Conservation (phyloP, 2,329 filamentous ascomycete species). For the Raffaelea deltoideospora region DNA sequence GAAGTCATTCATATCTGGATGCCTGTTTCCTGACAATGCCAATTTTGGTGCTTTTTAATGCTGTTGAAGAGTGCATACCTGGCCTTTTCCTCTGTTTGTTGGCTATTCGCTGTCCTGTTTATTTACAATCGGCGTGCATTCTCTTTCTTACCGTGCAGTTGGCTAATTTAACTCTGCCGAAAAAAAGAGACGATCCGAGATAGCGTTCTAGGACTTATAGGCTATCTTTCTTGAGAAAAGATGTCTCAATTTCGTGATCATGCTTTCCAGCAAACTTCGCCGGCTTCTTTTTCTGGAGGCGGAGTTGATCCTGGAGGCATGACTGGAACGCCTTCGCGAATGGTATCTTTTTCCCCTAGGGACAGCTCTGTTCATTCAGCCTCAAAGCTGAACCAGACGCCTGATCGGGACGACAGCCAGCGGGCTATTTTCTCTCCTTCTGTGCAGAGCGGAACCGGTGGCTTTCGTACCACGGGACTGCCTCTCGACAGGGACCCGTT, state of each 20-base stretch:
- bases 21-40: no score
- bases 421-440: slow-evolving; percentile 13
- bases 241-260: slow-evolving; percentile 28
- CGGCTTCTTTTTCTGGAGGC: slow-evolving; percentile 26
- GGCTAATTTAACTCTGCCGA: no score
- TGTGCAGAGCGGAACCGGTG: slow-evolving; percentile 8
- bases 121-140: no score
- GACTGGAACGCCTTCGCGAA: slow-evolving; percentile 43
- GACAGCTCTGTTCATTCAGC: slow-evolving; percentile 30
- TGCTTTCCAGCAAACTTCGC: slow-evolving; percentile 29
- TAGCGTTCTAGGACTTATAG: no score
- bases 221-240: not conserved
- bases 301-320: slow-evolving; percentile 1
- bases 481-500: slow-evolving; percentile 38
- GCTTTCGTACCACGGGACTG: slow-evolving; percentile 12
- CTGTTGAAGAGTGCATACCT: no score
- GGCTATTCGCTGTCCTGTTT: no score
- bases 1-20: no score
- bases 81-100: not conserved
- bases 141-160: no score
- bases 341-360: slow-evolving; percentile 50
- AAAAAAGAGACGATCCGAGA: not conserved
- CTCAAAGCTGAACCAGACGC: slow-evolving; percentile 19
- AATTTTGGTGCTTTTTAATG: no score
- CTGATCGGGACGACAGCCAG: slow-evolving; percentile 15